Percentiles rank a stretch among this genome's conserved stretches.
Conservation (phyloP, 371 early-diverging fungal genomes). For the Racocetra persica region DNA sequence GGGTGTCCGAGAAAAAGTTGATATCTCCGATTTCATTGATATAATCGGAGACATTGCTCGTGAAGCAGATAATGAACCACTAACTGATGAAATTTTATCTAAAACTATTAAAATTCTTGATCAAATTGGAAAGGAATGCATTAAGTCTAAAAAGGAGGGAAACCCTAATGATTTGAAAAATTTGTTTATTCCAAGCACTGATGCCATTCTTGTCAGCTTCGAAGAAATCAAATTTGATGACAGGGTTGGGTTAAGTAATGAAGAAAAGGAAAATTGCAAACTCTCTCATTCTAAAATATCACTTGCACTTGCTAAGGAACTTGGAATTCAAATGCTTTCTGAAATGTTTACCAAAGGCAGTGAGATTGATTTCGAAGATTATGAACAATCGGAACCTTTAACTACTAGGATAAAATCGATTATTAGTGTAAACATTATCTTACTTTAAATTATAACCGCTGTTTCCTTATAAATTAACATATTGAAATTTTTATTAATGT, state of each 20-base stretch:
- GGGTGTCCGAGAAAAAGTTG: constrained; percentile 1
- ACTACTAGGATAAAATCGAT: constrained; percentile 9
- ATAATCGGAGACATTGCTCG: neutral
- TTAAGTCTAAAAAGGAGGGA: too few species aligned
- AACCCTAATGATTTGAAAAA: neutral
- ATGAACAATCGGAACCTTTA: constrained; percentile 1
- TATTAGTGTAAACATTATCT: neutral
- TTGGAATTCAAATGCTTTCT: constrained; percentile 8
- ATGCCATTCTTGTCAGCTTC: neutral
- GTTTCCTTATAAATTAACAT: too few species aligned
- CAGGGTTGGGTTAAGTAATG: neutral
- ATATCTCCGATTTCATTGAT: neutral
- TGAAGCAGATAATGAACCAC: neutral
- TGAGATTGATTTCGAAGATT: neutral
- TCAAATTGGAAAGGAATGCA: neutral
- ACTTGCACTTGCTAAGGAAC: neutral
- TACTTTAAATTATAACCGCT: neutral
- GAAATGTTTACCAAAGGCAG: neutral
- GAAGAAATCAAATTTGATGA: constrained; percentile 9
- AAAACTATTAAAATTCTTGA: neutral
- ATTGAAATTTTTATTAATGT: neutral
- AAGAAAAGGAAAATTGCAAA: neutral
- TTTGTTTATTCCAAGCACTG: neutral
- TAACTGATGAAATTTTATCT: neutral
- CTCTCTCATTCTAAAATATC: neutral